Evolutionary conservation across 2,329 filamentous ascomycete genomes (phyloP).

Genomic region (Amphichorda felina): DNA sequence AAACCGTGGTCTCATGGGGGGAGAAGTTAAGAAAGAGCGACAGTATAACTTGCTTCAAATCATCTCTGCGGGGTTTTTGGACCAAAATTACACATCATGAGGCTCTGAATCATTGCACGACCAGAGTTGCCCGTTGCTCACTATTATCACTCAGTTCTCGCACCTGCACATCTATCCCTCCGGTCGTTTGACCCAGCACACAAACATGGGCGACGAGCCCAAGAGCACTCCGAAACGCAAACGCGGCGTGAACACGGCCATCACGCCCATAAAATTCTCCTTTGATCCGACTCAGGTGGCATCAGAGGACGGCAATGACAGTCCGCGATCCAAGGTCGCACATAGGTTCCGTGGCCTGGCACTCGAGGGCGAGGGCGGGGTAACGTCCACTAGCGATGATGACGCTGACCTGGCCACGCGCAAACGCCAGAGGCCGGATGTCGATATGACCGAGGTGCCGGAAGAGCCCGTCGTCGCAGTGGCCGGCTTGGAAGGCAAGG

Average conservation of each 20-base stretch:
- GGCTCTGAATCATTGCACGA: too few species aligned
- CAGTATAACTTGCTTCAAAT: too few species aligned
- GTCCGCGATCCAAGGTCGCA: conserved; percentile 39
- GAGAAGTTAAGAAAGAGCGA: too few species aligned
- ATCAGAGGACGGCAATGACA: conserved; percentile 39
- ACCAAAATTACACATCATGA: too few species aligned
- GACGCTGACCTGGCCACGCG: conserved; percentile 17
- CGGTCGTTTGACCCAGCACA: conserved; percentile 1
- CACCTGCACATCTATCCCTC: too few species aligned
- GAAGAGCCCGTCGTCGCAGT: not conserved
- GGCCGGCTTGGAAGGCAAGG: not conserved
- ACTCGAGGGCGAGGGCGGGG: conserved; percentile 17
- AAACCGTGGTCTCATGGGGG: too few species aligned
- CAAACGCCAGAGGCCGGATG: conserved; percentile 25
- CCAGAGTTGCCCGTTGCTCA: too few species aligned
- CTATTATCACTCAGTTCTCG: too few species aligned
- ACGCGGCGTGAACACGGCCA: conserved; percentile 21
- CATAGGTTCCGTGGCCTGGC: conserved; percentile 39
- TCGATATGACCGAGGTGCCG: conserved; percentile 14
- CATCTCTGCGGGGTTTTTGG: too few species aligned
- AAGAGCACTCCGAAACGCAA: conserved; percentile 32
- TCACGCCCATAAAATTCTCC: conserved; percentile 29
- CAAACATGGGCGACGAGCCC: not conserved
- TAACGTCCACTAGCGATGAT: conserved; percentile 6
- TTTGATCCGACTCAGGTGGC: conserved; percentile 28